These are phyloP conservation scores for Talaromyces islandicus DNA, from an alignment of 2,329 filamentous ascomycete species.

Conservation along the genomic window DNA sequence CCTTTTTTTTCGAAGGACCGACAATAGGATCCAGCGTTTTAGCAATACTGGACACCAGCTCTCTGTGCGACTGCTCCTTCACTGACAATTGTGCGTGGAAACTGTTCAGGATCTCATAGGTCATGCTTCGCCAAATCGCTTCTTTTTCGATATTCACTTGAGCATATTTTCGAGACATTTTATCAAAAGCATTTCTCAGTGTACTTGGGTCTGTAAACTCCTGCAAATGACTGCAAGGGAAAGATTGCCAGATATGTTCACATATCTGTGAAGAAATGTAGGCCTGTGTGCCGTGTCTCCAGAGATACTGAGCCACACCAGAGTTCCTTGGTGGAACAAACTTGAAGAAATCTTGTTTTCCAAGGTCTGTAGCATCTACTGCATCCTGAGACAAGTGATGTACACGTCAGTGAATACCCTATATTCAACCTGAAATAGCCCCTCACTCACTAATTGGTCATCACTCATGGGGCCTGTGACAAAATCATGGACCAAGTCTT, in stretches of 20 bases:
- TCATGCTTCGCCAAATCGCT: not conserved
- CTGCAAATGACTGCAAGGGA: not conserved
- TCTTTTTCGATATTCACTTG: not conserved
- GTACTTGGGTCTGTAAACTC: not conserved
- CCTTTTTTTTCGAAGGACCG: not conserved
- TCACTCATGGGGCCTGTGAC: not conserved
- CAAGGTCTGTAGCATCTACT: not conserved
- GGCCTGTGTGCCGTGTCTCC: not conserved
- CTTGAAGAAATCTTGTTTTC: conserved; percentile 2
- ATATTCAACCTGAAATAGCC: not conserved
- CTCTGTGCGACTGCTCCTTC: not conserved
- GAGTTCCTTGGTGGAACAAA: not conserved
- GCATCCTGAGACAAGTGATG: not conserved
- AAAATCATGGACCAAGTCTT: not conserved
- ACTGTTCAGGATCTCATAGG: not conserved
- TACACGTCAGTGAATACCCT: not conserved
- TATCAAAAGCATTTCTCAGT: not conserved
- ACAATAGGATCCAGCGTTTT: not conserved
- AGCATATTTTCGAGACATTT: not conserved
- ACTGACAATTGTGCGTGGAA: not conserved
- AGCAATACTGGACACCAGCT: not conserved
- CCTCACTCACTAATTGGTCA: not conserved
- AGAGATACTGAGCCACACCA: not conserved
- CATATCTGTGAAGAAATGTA: not conserved
- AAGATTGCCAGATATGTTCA: not conserved